Base-by-base conservation (phyloP, 2,329 filamentous ascomycete species). In the Truncatella angustata region DNA sequence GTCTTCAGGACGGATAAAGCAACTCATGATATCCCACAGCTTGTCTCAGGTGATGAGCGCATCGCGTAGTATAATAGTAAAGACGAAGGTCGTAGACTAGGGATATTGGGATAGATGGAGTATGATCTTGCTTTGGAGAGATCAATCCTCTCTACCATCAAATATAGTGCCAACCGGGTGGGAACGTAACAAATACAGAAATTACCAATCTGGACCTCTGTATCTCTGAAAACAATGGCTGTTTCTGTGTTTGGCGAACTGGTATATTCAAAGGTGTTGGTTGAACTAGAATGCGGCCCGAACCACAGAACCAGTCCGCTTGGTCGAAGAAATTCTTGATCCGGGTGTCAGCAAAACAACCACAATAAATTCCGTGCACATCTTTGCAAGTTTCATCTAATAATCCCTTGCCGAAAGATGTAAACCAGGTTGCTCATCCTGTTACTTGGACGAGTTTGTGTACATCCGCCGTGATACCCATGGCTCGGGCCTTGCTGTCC, bases 1-100 rank as follows among this genome's bases (percentile, higher is more conserved):
- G 58, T 85, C 82, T 4, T 77, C 76, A 2, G 73, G 66, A 9
- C 67, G 69, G 54, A 85, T 64, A 63, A 81, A 73, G 9, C 69
- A 69, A 42, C 66, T 72, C 23, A 79, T 64, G 11, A 70, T 63
- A 36, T 70, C 70, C 74, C 73, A 84, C 51, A 79, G 70, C 42
- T 71, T 73, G 28, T 74, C 72, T 43, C 80, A 76, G 20, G 1
- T 23, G 9, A 46, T 12, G 28, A 4, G 4, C n/a, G n/a, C 6
- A 16, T 34, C 7, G 32, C 43, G 4, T 16, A 5, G 10, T 5
- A 11, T n/a, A 12, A 5, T 2, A 28, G 43, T 2, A 28, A 3
- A 14, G 40, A 23, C 0, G 16, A n/a, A 7, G 24, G 24, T 4
- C 34, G 9, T 3, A 18, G 26, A 16, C 30, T 14, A 5, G 30